phyloP scores from a whole-genome alignment of 306 rosid genomes.

The Inga laurina region DNA sequence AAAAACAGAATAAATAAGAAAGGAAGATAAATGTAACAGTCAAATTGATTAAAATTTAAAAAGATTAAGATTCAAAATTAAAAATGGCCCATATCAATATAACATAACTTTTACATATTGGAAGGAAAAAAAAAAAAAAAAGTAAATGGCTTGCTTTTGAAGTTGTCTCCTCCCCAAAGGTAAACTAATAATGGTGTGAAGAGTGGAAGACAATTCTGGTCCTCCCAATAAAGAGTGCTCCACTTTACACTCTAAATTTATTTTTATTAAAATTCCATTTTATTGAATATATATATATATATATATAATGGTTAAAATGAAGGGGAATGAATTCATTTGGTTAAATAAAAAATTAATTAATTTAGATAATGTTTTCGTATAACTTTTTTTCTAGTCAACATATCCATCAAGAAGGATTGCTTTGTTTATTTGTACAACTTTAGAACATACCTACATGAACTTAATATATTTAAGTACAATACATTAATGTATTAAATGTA shows the following conservation, averaged over 20 bases:
- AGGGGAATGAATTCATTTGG: not conserved
- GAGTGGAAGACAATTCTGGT: constrained; percentile 17
- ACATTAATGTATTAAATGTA: no score
- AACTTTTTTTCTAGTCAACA: not conserved
- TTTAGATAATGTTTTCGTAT: not conserved
- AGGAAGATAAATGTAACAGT: not conserved
- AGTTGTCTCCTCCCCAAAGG: not conserved
- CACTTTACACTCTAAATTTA: not conserved
- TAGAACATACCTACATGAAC: not conserved
- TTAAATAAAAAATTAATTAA: no score
- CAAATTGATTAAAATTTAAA: not conserved
- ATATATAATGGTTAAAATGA: not conserved
- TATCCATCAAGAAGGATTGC: not conserved
- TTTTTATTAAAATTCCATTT: not conserved
- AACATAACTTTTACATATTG: not conserved
- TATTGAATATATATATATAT: no score
- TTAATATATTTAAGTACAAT: not conserved
- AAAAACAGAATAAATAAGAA: not conserved
- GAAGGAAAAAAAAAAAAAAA: not conserved
- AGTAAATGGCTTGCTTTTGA: not conserved
- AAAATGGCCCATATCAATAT: not conserved
- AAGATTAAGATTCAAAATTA: not conserved
- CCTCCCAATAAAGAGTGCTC: constrained; percentile 1
- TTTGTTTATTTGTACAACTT: not conserved
- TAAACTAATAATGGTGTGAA: not conserved